Conservation (phyloP, 2,329 filamentous ascomycete species). For the Botrytis elliptica region DNA sequence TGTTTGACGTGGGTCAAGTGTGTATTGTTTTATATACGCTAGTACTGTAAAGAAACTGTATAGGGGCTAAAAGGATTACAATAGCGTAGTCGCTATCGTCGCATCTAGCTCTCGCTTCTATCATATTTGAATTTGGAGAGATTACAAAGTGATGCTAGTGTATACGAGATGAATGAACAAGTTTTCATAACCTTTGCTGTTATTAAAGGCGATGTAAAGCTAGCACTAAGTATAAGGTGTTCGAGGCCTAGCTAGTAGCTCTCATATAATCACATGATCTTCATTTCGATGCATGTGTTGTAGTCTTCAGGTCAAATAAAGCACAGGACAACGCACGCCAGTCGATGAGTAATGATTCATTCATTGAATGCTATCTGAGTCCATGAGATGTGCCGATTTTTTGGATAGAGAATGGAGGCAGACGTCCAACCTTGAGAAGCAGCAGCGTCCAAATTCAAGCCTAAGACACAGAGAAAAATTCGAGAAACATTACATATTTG, state of each 20-base stretch:
- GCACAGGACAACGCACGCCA: neutral
- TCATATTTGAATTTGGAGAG: too few species aligned
- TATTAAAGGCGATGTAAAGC: neutral
- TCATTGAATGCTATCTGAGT: neutral
- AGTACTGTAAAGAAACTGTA: too few species aligned
- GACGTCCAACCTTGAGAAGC: neutral
- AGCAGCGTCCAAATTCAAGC: neutral
- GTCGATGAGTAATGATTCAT: neutral
- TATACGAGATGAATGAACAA: too few species aligned
- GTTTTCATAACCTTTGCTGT: neutral
- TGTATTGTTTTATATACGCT: too few species aligned
- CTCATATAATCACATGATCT: neutral
- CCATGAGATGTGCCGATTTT: neutral
- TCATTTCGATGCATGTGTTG: neutral
- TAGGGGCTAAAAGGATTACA: too few species aligned
- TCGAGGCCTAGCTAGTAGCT: neutral
- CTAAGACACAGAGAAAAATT: neutral
- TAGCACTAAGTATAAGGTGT: neutral
- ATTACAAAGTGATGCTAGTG: too few species aligned
- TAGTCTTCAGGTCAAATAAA: neutral
- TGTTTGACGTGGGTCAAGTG: too few species aligned
- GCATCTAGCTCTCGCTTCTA: too few species aligned
- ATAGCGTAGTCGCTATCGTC: too few species aligned
- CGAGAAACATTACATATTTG: neutral
- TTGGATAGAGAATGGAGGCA: neutral